Evolutionary conservation across 2,329 filamentous ascomycete species (phyloP).

Genomic region (Beauveria rudraprayagi): DNA sequence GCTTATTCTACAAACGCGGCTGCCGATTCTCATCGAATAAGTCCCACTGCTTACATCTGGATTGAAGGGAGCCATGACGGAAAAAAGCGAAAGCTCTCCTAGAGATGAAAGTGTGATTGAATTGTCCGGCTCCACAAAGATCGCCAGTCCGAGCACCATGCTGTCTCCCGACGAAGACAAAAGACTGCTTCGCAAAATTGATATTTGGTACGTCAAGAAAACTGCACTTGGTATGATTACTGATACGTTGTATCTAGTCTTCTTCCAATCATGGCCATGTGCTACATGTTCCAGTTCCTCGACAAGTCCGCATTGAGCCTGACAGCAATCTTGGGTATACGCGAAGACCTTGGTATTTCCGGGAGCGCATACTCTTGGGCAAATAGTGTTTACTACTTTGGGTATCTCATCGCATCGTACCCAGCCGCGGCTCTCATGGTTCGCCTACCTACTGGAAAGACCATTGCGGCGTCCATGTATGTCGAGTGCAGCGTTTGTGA

Average conservation of each 20-base stretch:
- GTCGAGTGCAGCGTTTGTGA: neutral
- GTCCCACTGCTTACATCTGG: neutral
- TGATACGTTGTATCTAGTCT: slow-evolving; percentile 25
- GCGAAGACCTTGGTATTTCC: slow-evolving; percentile 34
- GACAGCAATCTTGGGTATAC: slow-evolving; percentile 41
- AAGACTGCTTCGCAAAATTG: slow-evolving; percentile 51
- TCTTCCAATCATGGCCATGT: slow-evolving; percentile 43
- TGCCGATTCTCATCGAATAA: neutral
- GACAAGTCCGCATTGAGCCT: slow-evolving; percentile 52
- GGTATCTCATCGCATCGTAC: slow-evolving; percentile 33
- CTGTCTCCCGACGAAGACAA: slow-evolving; percentile 28
- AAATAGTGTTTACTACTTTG: slow-evolving; percentile 43
- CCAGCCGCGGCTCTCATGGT: slow-evolving; percentile 21
- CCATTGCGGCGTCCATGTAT: slow-evolving; percentile 18
- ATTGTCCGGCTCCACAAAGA: neutral
- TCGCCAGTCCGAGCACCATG: neutral
- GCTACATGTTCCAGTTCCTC: slow-evolving; percentile 51
- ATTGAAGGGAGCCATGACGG: neutral
- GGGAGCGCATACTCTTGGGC: slow-evolving; percentile 46
- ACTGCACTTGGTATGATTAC: neutral
- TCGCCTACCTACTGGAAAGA: slow-evolving; percentile 21
- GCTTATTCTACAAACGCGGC: neutral
- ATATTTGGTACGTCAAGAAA: slow-evolving; percentile 37
- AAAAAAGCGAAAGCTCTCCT: neutral
- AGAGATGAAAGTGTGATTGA: neutral